Evolutionary conservation across 148 eudicot genomes (phyloP), one percentile per base, ranked within the genome.

Genomic region (Salicornia ramosissima): DNA sequence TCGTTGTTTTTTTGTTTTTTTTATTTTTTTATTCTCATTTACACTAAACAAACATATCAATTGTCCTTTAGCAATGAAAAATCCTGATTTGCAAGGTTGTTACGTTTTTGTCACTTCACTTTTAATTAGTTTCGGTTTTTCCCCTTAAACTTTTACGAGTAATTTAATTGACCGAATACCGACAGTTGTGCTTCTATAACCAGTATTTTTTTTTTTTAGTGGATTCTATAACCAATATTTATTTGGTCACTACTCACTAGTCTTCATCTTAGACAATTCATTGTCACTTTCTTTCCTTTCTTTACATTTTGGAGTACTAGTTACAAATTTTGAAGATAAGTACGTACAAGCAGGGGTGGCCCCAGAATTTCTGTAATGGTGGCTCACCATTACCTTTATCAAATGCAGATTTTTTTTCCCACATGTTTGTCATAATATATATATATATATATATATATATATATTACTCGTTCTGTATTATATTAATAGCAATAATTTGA

Each of bases 61-160:
- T 67, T 75, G 74, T 67, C 45, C 43, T 67, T 5, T 77, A 73
- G 77, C 73, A 62, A 25, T n/a, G 73, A 78, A 77, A 78, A 60
- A 24, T 19, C 53, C 80, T 73, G 73, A 68, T 64, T 61, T 78
- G 80, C 71, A 60, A 62, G 70, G 69, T 60, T 78, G 80, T 61
- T 52, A 61, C 24, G 42, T 58, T 47, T 73, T 71, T 71, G 72
- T 57, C 60, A 24, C 14, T 57, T 60, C 50, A 57, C 58, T 56
- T 50, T 66, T 36, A 39, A 30, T 16, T 25, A 19, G 22, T 49
- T 30, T 21, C n/a, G n/a, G n/a, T 26, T 40, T 6, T 59, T 6
- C 10, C 63, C 50, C 11, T 65, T 5, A 11, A 50, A 31, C 63
- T 30, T 30, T 46, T n/a, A n/a, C n/a, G n/a, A 36, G 4, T 36